phyloP scores from a whole-genome alignment of 2,329 filamentous ascomycete genomes.

The Exophiala oligosperma region DNA sequence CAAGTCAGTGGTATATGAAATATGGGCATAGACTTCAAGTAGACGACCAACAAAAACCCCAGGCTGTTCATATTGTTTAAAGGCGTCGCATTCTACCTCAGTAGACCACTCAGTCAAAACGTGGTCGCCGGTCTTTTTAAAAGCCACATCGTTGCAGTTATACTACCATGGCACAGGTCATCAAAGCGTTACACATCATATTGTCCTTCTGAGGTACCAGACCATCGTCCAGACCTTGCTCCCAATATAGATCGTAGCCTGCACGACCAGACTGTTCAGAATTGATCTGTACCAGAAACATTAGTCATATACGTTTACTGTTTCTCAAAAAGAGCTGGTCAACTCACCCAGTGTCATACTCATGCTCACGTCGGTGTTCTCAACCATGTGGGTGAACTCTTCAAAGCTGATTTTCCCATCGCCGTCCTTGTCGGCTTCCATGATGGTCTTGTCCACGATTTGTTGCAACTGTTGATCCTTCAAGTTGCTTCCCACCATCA shows the following conservation, averaged over 20 bases:
- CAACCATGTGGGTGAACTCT: constrained; percentile 98
- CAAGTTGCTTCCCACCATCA: constrained; percentile 99
- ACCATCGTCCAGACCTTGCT: no score
- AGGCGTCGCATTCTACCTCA: no score
- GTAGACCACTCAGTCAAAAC: no score
- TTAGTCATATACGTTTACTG: not conserved
- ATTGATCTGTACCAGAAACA: constrained; percentile 17
- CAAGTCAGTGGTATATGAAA: no score
- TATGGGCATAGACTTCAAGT: no score
- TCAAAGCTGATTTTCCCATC: constrained; percentile 99
- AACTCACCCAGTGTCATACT: constrained; percentile 65
- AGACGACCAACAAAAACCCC: no score
- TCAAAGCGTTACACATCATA: no score
- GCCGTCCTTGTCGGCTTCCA: constrained; percentile 95
- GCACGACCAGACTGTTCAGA: constrained; percentile 4
- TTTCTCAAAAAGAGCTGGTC: not conserved
- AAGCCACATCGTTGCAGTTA: no score
- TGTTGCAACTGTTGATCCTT: constrained; percentile 98
- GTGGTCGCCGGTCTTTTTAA: no score
- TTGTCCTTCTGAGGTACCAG: no score
- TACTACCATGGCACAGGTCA: no score
- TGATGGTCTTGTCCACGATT: constrained; percentile 99
- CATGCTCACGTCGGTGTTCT: constrained; percentile 76
- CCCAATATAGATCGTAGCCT: not conserved
- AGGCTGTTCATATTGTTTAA: no score